Conservation (phyloP, 2,329 filamentous ascomycete genomes). For the Alternaria novae-zelandiae region DNA sequence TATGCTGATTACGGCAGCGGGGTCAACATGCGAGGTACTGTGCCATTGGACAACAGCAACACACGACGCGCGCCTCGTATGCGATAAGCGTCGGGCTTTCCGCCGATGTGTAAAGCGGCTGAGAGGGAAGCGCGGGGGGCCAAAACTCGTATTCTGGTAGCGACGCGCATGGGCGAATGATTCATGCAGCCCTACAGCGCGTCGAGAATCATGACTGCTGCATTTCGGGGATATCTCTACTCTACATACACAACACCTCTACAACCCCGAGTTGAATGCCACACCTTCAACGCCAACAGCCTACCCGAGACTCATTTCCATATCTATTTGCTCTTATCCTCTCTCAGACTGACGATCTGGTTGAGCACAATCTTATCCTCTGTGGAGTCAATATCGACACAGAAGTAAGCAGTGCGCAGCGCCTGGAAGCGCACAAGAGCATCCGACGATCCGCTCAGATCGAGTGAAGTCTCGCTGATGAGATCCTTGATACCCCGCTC, state of each 20-base stretch:
- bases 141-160: not conserved
- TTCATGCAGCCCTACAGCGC: not conserved
- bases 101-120: not conserved
- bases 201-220: not conserved
- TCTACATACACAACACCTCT: not conserved
- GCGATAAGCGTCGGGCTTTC: not conserved
- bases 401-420: slow-evolving; percentile 86
- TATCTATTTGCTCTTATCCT: slow-evolving; percentile 61
- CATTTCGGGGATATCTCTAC: not conserved
- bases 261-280: not conserved
- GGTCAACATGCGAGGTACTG: not conserved
- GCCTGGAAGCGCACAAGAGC: slow-evolving; percentile 83
- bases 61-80: not conserved
- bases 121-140: not conserved
- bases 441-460: slow-evolving; percentile 44
- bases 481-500: slow-evolving; percentile 86
- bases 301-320: not conserved
- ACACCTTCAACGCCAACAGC: not conserved
- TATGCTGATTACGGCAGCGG: slow-evolving; percentile 15
- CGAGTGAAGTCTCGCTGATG: slow-evolving; percentile 60
- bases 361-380: slow-evolving; percentile 83
- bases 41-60: slow-evolving; percentile 12
- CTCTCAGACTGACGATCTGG: slow-evolving; percentile 89
- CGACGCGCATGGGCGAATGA: not conserved
- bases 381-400: slow-evolving; percentile 74